Percentiles rank a stretch among this genome's conserved stretches.
These are phyloP conservation scores for Aspergillus sp. DNA, from an alignment of 2,329 filamentous ascomycete species.

Conservation along the genomic window DNA sequence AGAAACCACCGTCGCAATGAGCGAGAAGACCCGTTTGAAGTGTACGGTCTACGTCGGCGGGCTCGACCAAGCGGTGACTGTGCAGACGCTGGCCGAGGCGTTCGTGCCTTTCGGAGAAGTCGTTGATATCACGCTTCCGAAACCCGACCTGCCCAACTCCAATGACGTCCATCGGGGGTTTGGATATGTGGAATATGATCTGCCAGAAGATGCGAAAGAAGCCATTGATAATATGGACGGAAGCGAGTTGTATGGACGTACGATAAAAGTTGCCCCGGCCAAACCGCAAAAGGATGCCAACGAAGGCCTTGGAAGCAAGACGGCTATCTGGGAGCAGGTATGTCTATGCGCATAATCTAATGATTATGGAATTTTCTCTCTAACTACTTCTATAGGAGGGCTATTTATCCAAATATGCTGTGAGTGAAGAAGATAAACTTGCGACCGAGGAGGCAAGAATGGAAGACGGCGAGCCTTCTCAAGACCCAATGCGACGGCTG, in stretches of 20 bases:
- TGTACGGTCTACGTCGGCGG: constrained; percentile 91
- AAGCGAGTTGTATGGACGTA: constrained; percentile 86
- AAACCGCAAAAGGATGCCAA: constrained; percentile 88
- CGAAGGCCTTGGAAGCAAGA: constrained; percentile 88
- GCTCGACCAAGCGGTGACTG: constrained; percentile 74
- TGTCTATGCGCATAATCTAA: constrained; percentile 25
- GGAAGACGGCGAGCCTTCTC: constrained; percentile 54
- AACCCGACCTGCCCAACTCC: constrained; percentile 77
- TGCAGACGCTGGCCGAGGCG: constrained; percentile 75
- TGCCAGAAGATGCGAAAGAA: constrained; percentile 80
- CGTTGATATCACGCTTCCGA: constrained; percentile 84
- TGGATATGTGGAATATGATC: constrained; percentile 93
- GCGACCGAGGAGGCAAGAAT: constrained; percentile 57
- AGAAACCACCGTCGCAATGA: constrained; percentile 55
- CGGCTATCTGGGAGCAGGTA: constrained; percentile 96
- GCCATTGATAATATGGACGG: constrained; percentile 99
- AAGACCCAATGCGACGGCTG: constrained; percentile 93
- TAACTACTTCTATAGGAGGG: constrained; percentile 67
- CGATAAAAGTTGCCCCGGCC: constrained; percentile 87
- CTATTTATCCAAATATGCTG: constrained; percentile 86
- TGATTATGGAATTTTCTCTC: not conserved
- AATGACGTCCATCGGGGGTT: constrained; percentile 85
- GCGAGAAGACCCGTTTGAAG: constrained; percentile 79
- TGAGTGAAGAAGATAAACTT: constrained; percentile 73
- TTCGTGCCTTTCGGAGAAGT: constrained; percentile 98